phyloP scores from a whole-genome alignment of 2,329 filamentous ascomycete species.

The Calonectria hawksworthii region DNA sequence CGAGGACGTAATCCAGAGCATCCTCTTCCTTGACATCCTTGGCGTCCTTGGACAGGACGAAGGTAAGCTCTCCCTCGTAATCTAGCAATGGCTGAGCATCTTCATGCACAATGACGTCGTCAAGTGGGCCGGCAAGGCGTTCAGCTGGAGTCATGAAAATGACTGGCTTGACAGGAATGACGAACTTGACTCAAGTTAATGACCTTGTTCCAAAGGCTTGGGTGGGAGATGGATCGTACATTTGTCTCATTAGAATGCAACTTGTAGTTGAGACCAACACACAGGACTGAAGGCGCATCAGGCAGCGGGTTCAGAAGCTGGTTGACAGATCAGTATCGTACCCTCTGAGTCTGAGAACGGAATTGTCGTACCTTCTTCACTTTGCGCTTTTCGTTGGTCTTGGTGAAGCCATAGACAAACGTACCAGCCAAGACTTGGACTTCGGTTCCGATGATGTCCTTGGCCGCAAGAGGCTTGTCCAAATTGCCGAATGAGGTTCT shows the following conservation, averaged over 20 bases:
- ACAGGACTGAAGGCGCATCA: not conserved
- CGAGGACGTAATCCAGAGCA: not conserved
- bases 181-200: not conserved
- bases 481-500: not conserved
- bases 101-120: not conserved
- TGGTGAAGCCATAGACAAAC: not conserved
- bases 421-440: not conserved
- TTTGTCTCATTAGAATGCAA: not conserved
- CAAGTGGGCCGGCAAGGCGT: not conserved
- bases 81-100: not conserved
- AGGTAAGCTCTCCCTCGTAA: not conserved
- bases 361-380: not conserved
- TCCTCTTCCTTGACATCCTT: slow-evolving; percentile 1
- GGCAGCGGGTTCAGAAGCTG: not conserved
- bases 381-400: not conserved
- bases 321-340: not conserved
- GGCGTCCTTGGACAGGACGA: not conserved
- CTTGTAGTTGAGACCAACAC: not conserved
- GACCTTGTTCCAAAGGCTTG: not conserved
- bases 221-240: not conserved
- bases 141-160: not conserved
- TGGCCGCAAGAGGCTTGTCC: not conserved
- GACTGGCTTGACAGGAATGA: not conserved
- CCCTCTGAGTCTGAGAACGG: not conserved
- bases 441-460: not conserved